Conservation (phyloP, 331 rosid genomes). For the Acacia concinna region DNA sequence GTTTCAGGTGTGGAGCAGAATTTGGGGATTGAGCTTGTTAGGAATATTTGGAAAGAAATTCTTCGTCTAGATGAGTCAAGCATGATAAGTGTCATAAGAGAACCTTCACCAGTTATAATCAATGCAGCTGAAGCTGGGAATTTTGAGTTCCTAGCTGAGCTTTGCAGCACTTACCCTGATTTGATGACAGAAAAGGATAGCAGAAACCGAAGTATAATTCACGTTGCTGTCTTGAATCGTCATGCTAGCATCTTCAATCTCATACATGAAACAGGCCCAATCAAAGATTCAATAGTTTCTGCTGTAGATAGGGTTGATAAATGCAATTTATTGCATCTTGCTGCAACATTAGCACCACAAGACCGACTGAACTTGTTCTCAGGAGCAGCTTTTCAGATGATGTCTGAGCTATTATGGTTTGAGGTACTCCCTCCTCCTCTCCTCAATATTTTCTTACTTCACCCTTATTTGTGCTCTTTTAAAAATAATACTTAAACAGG, state of each 20-base stretch:
- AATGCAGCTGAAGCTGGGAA: slow-evolving; percentile 43
- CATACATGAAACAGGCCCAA: slow-evolving; percentile 42
- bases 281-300: slow-evolving; percentile 35
- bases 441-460: too few species aligned
- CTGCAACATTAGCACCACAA: slow-evolving; percentile 38
- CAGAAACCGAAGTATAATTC: slow-evolving; percentile 42
- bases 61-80: not conserved
- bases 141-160: slow-evolving; percentile 43
- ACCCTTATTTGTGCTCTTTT: too few species aligned
- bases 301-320: not conserved
- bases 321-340: slow-evolving; percentile 48
- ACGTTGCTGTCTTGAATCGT: slow-evolving; percentile 41
- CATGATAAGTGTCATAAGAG: not conserved
- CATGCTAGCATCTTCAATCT: slow-evolving; percentile 50
- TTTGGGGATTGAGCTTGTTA: slow-evolving; percentile 14
- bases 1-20: slow-evolving; percentile 24
- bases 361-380: slow-evolving; percentile 34
- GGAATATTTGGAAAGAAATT: slow-evolving; percentile 3
- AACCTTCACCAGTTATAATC: slow-evolving; percentile 32
- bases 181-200: slow-evolving; percentile 41
- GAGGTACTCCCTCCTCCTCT: too few species aligned
- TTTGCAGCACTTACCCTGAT: slow-evolving; percentile 39
- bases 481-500: too few species aligned
- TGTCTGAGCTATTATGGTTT: slow-evolving; percentile 54
- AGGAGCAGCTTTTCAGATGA: slow-evolving; percentile 59